Conservation (phyloP, 768 basidiomycete genomes). For the Tulasnella sp. region DNA sequence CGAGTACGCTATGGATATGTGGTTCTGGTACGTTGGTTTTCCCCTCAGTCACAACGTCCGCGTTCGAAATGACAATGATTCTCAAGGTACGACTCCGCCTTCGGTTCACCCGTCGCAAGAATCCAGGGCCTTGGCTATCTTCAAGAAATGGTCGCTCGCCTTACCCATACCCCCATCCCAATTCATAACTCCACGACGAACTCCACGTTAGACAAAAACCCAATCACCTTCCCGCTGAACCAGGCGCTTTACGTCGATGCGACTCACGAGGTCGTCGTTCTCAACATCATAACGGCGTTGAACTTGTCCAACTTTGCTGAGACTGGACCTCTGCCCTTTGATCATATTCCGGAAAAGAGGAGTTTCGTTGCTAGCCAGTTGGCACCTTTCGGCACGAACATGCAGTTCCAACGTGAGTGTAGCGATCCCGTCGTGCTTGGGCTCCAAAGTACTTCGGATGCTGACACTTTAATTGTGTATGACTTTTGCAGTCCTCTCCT, state of each 20-base stretch:
- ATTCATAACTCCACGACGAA: slow-evolving; percentile 43
- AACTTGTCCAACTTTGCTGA: slow-evolving; percentile 72
- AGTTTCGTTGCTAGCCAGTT: slow-evolving; percentile 37
- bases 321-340: slow-evolving; percentile 68
- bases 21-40: slow-evolving; percentile 50
- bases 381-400: slow-evolving; percentile 43
- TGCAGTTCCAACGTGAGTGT: slow-evolving; percentile 73
- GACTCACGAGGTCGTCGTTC: slow-evolving; percentile 79
- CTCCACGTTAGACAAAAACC: slow-evolving; percentile 41
- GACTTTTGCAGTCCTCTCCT: slow-evolving; percentile 33
- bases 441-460: no score
- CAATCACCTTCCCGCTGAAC: slow-evolving; percentile 38
- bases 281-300: slow-evolving; percentile 82
- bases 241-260: slow-evolving; percentile 42
- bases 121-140: slow-evolving; percentile 75
- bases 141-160: slow-evolving; percentile 77
- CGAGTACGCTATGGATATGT: slow-evolving; percentile 72
- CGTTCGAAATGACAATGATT: background rate
- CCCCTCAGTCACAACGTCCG: background rate
- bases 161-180: slow-evolving; percentile 46
- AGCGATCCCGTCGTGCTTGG: no score
- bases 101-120: slow-evolving; percentile 75
- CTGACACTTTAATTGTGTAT: no score
- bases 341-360: slow-evolving; percentile 59
- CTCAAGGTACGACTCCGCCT: slow-evolving; percentile 63